Base-by-base conservation (phyloP, 192 early-diverging fungal species). In the Jimgerdemannia flammicorona region DNA sequence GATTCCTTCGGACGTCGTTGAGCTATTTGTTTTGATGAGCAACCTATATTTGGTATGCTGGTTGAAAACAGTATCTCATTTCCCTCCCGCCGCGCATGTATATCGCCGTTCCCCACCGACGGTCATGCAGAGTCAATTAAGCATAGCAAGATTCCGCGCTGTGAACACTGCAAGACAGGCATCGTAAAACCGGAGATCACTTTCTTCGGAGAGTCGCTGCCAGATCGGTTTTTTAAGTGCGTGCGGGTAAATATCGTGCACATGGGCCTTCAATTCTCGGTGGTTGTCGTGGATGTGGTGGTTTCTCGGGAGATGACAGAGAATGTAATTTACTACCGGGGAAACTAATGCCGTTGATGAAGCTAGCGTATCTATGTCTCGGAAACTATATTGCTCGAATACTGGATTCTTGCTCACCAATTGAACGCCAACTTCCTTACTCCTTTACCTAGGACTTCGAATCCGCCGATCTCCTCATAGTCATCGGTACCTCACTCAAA, bases 161-260 rank as follows among this genome's bases (percentile, higher is more conserved):
- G 96, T 74, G 67, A 71, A 11, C 8, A 66, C 11, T 97, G 96
- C 80, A 69, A 68, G 59, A 49, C 74, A 17, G 80, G 90, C 3
- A 80, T 93, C 29, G 90, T 99, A 76, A 99, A 99, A 75, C 97
- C 96, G 8, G 91, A 96, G 75, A 98, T 99, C 73, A 96, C 95
- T 0, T 99, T 99, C 76, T 99, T 99, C 84, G 96, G 96, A n/a
- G 95, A 99, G 80, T 77, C 81, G 19, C 82, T 99, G 67, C 98
- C 98, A 7, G 73, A 83, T 9, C 89, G 91, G 29, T 98, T 98
- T 71, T 89, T 89, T 75, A 69, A 82, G 19, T 76, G 83, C 11
- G n/a, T 88, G 3, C 72, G 73, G 9, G 84, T 85, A 87, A 74
- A 72, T 77, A 18, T 72, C 4, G 39, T 59, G 49, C 14, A 29